Base-by-base conservation (phyloP, 768 basidiomycete genomes). In the Tricholoma hemisulphureum region DNA sequence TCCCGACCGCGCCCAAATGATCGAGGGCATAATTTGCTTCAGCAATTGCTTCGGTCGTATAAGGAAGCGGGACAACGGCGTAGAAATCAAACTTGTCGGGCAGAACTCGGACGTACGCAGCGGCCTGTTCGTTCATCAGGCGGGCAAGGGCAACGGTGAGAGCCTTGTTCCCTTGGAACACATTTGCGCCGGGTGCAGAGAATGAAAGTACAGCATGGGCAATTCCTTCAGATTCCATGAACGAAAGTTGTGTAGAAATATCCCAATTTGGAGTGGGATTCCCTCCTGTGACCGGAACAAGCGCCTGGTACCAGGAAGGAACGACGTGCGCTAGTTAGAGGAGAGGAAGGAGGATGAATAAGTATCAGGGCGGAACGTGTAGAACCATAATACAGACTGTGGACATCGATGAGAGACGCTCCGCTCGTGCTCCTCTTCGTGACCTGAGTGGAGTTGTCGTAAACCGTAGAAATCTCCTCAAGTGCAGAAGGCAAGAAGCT, bases 91-190 rank as follows among this genome's bases (percentile, higher is more conserved):
- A 68, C 55, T 67, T 62, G 0, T 57, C 57, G 9, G 73, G 71
- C 29, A 69, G 54, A 14, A 65, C 62, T 24, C 68, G 66, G 41
- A 61, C 65, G 46, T 70, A 73, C 20, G 74, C 74, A 35, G 72
- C 72, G 13, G 69, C 61, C 50, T 75, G 71, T 58, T 75, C 74
- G 53, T 75, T 75, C 51, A 75, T 66, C 14, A 75, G 57, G 46
- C 74, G 71, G 4, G 74, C 73, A 16, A 75, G 70, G 13, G 74
- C 72, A 16, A 73, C 45, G 9, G 74, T 75, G 31, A 60, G 54
- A 21, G 8, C 20, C 52, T 67, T 64, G 29, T 70, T 63, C 4
- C 72, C 69, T 34, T 59, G 60, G 55, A 53, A 74, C 18, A 72
- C 72, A 59, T 72, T 71, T 21, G 72, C 69, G 14, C 65, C 69